Evolutionary conservation across 2,329 filamentous ascomycete species (phyloP).

Genomic region (Diaporthe velutina): DNA sequence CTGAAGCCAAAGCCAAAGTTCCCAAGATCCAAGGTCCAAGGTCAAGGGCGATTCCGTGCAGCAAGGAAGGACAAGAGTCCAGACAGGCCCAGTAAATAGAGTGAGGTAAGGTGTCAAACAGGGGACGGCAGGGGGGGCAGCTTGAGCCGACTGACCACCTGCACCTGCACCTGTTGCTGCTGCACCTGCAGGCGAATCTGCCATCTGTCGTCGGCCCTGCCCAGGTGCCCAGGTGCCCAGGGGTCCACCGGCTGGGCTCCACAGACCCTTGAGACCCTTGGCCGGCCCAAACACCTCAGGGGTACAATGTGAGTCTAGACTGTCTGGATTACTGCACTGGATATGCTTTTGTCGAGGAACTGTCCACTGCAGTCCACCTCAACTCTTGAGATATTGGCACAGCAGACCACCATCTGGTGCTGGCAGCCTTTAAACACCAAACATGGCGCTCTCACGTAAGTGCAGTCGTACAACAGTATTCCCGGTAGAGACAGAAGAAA

Average conservation of each 20-base stretch:
- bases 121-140: conserved; percentile 25
- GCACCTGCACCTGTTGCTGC: conserved; percentile 1
- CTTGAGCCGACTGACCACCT: background rate
- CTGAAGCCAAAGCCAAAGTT: conserved; percentile 17
- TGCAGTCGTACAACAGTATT: background rate
- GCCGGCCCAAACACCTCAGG: conserved; percentile 3
- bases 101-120: conserved; percentile 25
- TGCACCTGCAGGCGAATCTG: conserved; percentile 10
- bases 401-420: background rate
- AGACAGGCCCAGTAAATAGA: conserved; percentile 16
- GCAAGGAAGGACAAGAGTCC: background rate
- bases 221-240: conserved; percentile 7
- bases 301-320: background rate
- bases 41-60: background rate
- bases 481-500: background rate
- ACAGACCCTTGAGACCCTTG: conserved; percentile 10
- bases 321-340: background rate
- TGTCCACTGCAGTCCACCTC: background rate
- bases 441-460: conserved; percentile 14
- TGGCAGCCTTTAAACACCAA: background rate
- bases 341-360: background rate
- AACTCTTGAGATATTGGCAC: background rate
- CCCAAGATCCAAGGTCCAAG: conserved; percentile 2
- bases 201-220: conserved; percentile 25
- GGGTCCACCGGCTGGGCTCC: conserved; percentile 5